phyloP scores from a whole-genome alignment of 192 early-diverging fungal genomes.

The Spinellus fusiger region DNA sequence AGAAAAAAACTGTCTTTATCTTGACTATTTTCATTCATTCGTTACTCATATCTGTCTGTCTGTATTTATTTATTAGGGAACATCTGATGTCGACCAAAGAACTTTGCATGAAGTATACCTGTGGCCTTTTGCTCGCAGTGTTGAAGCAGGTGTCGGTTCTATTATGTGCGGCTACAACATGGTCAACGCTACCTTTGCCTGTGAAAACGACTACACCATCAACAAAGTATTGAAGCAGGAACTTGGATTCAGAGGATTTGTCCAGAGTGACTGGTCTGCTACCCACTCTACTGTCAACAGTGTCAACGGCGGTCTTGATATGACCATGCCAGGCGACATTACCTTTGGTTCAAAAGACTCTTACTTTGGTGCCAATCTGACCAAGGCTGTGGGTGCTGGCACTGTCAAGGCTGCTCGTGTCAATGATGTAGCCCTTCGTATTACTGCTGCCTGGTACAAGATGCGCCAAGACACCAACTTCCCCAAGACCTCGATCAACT shows the following conservation, averaged over 20 bases:
- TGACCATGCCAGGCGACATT: constrained; percentile 29
- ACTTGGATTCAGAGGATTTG: constrained; percentile 55
- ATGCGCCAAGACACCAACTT: constrained; percentile 15
- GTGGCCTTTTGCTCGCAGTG: constrained; percentile 47
- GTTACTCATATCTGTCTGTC: no score
- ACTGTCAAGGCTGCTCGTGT: constrained; percentile 2
- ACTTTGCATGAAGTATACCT: constrained; percentile 58
- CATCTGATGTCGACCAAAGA: constrained; percentile 44
- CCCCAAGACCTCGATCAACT: constrained; percentile 15
- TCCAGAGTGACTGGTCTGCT: constrained; percentile 55
- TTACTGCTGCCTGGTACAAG: constrained; percentile 32
- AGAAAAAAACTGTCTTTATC: neutral
- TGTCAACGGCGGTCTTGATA: constrained; percentile 33
- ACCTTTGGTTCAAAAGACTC: constrained; percentile 16
- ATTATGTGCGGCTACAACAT: constrained; percentile 63
- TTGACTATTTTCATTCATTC: no score
- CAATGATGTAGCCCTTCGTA: constrained; percentile 16
- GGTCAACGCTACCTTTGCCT: constrained; percentile 50
- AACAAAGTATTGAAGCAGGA: constrained; percentile 45
- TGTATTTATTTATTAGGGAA: no score
- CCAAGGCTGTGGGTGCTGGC: constrained; percentile 4
- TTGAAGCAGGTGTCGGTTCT: constrained; percentile 53
- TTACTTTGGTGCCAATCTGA: constrained; percentile 22
- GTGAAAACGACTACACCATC: constrained; percentile 44
- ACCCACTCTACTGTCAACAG: constrained; percentile 30